A percentile compares a stretch with the other conserved stretches of the same genome.
These are phyloP conservation scores for Pseudogymnoascus sp. DNA, from an alignment of 2,329 filamentous ascomycete species.

Conservation along the genomic window DNA sequence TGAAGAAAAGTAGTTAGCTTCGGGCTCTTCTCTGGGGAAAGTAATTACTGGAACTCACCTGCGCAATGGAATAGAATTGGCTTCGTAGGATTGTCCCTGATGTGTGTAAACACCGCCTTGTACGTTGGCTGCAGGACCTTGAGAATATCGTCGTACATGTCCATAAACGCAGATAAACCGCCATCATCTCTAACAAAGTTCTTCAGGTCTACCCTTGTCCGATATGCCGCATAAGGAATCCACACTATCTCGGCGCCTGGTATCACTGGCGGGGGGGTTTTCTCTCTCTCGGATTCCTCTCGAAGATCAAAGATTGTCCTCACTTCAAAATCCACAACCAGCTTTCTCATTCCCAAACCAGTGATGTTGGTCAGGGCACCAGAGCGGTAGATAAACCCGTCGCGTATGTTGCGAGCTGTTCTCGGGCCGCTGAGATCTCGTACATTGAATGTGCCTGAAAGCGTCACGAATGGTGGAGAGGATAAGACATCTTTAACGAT, in stretches of 20 bases:
- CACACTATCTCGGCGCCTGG: slow-evolving; percentile 40
- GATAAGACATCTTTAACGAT: slow-evolving; percentile 8
- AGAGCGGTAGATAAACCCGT: slow-evolving; percentile 13
- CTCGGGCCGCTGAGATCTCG: slow-evolving; percentile 13
- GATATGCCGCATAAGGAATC: slow-evolving; percentile 31
- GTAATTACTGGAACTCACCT: slow-evolving; percentile 31
- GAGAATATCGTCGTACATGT: slow-evolving; percentile 42
- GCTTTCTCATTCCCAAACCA: not conserved
- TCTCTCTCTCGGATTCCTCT: slow-evolving; percentile 35
- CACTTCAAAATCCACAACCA: not conserved
- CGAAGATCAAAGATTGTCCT: slow-evolving; percentile 43
- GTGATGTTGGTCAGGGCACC: slow-evolving; percentile 15
- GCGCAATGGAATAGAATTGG: slow-evolving; percentile 46
- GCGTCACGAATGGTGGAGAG: slow-evolving; percentile 16
- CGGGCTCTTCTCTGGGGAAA: not conserved
- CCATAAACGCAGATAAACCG: slow-evolving; percentile 37
- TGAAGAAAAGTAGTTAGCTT: not conserved
- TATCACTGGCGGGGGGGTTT: slow-evolving; percentile 37
- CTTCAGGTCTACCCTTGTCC: slow-evolving; percentile 27
- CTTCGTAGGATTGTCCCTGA: slow-evolving; percentile 38
- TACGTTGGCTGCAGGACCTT: slow-evolving; percentile 36
- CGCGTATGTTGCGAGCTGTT: slow-evolving; percentile 9
- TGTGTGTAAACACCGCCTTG: slow-evolving; percentile 38
- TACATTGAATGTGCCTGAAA: slow-evolving; percentile 15
- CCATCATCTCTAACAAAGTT: slow-evolving; percentile 37